Base-by-base conservation (phyloP, 176 grass and related monocot species). In the Carex parvula region DNA sequence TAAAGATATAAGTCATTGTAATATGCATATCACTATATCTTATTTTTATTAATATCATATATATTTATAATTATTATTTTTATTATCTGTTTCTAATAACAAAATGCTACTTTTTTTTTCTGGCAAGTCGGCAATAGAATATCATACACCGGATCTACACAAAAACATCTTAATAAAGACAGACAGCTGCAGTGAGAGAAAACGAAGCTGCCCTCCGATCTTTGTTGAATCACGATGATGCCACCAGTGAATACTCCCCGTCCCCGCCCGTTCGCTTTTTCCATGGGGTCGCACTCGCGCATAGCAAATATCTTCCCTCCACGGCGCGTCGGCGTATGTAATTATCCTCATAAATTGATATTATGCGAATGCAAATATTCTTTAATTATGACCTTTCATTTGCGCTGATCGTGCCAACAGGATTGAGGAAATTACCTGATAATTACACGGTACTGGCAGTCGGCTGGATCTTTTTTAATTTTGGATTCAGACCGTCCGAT, bases 161-260 rank as follows among this genome's bases (percentile, higher is more conserved):
- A 76, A 77, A 44, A 2, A 26, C 18, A 26, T 78, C 7, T 37
- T 4, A 60, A 35, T 11, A 29, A 81, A 62, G 78, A 39, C 78
- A 62, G 55, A 81, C 22, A 8, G 78, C 32, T 62, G 55, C 77
- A 60, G 56, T 39, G 5, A 62, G 11, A 14, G 29, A 26, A 81
- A 44, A 62, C 24, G 35, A 64, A 29, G 13, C 17, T 46, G 3
- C 79, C 77, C 79, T 35, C 26, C 35, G 58, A 81, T 46, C 33
- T 64, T 81, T 32, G 79, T 64, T 58, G 32, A 81, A 44, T 64
- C 41, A 81, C 79, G 55, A 64, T n/a, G 35, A 64, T 29, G 17
- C 59, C 79, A 81, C 73, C 46, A 17, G 35, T 39, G 7, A n/a
- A 42, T 37, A 4, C 20, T 62, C 60, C 60, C 5, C 37, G 37